These are phyloP conservation scores for Phoenix dactylifera DNA, from an alignment of 176 grass and related monocot species.

Conservation along the genomic window DNA sequence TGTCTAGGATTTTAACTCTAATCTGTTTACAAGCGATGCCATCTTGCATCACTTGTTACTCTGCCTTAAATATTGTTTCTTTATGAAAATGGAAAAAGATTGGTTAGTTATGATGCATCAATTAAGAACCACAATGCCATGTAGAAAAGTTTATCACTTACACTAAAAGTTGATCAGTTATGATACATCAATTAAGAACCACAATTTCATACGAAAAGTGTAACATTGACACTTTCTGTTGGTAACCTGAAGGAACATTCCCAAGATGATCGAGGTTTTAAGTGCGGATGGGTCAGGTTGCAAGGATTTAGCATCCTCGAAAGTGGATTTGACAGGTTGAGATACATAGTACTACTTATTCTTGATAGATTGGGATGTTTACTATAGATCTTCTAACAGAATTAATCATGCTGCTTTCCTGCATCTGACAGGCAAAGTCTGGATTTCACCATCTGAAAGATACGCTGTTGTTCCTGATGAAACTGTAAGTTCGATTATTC, in stretches of 20 bases:
- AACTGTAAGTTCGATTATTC: conserved; percentile 35
- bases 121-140: no score
- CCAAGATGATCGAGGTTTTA: conserved; percentile 71
- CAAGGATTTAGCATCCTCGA: conserved; percentile 68
- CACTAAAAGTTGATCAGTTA: neutral
- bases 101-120: no score
- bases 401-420: neutral
- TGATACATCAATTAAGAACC: no score
- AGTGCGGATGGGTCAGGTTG: conserved; percentile 66
- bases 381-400: no score
- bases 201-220: no score
- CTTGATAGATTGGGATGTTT: no score
- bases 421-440: conserved; percentile 58
- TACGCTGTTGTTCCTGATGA: conserved; percentile 95
- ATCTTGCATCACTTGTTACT: no score
- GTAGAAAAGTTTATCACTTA: neutral
- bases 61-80: no score
- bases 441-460: conserved; percentile 94
- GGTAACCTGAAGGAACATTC: conserved; percentile 57
- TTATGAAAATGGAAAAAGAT: no score
- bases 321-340: conserved; percentile 44
- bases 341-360: neutral
- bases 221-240: neutral
- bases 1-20: no score
- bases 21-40: no score